Base-by-base conservation (phyloP, 805 yeast species). In the Ogataea corticis region DNA sequence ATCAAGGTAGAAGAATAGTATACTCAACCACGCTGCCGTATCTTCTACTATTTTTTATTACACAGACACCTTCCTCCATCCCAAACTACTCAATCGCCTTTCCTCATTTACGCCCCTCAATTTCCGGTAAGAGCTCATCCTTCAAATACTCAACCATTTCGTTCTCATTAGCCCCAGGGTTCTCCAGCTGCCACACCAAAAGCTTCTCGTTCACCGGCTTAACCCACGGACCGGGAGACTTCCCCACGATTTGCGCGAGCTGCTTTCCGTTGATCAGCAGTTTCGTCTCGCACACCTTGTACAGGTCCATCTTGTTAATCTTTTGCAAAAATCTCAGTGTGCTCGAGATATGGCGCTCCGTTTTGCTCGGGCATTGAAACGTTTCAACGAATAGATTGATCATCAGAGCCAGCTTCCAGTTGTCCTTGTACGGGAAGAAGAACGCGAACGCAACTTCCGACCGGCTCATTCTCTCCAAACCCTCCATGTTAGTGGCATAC, bases 181-280 rank as follows among this genome's bases (percentile, higher is more conserved):
- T 65, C 51, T 84, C 90, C 44, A 91, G 68, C 66, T 91, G 97
- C 90, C 91, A 87, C 15, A 72, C 64, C 27, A 88, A 62, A 5
- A 87, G 72, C 36, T 73, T 64, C 6, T 79, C 79, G 47, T 80
- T 75, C 7, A 82, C 65, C 7, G 65, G 65, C 7, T 79, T 72
- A 76, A 92, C 72, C 97, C 97, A 90, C 5, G 91, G 90, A 0
- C 99, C 99, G 0, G 92, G 87, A 58, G 84, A 85, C 44, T 71
- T 69, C 17, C 72, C 66, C 23, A 86, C 63, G 16, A 70, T 63
- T 34, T 69, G 65, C 41, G 76, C 68, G 36, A 92, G 63, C 36
- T 78, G 76, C 54, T 86, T 88, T 13, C 99, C 96, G 63, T 87
- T 89, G 11, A 91, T 64, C 6, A 87, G 52, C 1, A 92, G 87